Conservation (phyloP, 1,284 basidiomycete genomes). For the Tilletia walkeri region DNA sequence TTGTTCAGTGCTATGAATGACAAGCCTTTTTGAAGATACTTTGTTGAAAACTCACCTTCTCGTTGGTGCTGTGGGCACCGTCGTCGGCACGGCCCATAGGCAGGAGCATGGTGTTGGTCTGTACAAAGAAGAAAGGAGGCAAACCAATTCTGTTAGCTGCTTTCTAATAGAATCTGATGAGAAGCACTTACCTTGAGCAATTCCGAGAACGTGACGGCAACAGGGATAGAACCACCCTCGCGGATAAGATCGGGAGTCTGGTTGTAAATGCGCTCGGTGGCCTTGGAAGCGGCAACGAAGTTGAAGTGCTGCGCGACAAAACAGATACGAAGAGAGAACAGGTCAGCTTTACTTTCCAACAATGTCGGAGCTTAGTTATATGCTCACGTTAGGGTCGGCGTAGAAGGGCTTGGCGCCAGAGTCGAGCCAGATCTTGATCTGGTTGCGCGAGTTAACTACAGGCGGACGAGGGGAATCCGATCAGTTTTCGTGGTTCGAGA, state of each 20-base stretch:
- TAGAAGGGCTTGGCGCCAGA: slow-evolving; percentile 54
- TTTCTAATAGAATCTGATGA: neutral
- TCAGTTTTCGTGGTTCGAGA: neutral
- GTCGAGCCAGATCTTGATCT: slow-evolving; percentile 40
- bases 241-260: slow-evolving; percentile 82
- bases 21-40: too few relatives aligned
- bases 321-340: neutral
- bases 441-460: slow-evolving; percentile 51
- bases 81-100: slow-evolving; percentile 77
- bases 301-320: slow-evolving; percentile 83
- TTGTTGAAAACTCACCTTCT: slow-evolving; percentile 63
- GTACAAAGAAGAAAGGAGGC: neutral
- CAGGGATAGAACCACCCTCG: slow-evolving; percentile 94
- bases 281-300: slow-evolving; percentile 83
- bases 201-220: slow-evolving; percentile 93
- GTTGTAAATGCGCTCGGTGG: slow-evolving; percentile 77
- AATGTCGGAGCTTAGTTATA: neutral
- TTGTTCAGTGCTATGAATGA: too few relatives aligned
- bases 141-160: neutral
- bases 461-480: too few relatives aligned
- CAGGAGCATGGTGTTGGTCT: slow-evolving; percentile 69
- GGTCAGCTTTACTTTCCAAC: neutral
- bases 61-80: slow-evolving; percentile 89
- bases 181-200: slow-evolving; percentile 64
- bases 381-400: slow-evolving; percentile 48